These are phyloP conservation scores for Quercus gilva DNA, from an alignment of 306 rosid genomes.

Conservation along the genomic window DNA sequence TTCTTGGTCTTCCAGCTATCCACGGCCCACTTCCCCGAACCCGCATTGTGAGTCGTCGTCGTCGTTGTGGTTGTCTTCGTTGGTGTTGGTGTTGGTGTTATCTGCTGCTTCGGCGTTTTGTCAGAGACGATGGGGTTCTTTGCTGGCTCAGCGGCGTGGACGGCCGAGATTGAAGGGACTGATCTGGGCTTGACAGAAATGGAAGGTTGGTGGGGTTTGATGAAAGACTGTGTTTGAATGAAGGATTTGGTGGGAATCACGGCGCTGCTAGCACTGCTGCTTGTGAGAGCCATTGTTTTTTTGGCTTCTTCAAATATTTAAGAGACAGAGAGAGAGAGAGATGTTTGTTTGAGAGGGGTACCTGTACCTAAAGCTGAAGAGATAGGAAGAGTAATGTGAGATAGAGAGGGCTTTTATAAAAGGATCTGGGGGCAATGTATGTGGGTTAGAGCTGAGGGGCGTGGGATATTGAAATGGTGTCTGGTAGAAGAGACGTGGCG, in stretches of 20 bases:
- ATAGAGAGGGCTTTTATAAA: not conserved
- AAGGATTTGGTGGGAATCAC: slow-evolving; percentile 52
- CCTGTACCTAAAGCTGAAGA: not conserved
- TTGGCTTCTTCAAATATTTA: not conserved
- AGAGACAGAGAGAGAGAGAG: not conserved
- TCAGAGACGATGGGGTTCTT: slow-evolving; percentile 68
- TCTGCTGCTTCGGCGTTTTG: slow-evolving; percentile 33
- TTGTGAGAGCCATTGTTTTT: slow-evolving; percentile 47
- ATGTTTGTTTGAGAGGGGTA: not conserved
- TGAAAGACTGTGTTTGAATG: slow-evolving; percentile 28
- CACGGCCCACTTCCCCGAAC: slow-evolving; percentile 47
- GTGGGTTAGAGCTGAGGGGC: not conserved
- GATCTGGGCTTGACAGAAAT: slow-evolving; percentile 26
- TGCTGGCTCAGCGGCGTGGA: slow-evolving; percentile 86
- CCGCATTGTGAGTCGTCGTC: slow-evolving; percentile 32
- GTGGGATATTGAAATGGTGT: not conserved
- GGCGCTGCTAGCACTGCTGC: slow-evolving; percentile 39
- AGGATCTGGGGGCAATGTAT: not conserved
- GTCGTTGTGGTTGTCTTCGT: slow-evolving; percentile 17
- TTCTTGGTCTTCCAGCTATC: slow-evolving; percentile 84
- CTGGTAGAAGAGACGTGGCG: slow-evolving; percentile 1
- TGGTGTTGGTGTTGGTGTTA: slow-evolving; percentile 5
- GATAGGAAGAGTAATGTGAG: not conserved
- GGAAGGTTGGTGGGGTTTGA: slow-evolving; percentile 42
- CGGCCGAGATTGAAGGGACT: slow-evolving; percentile 45